A percentile compares a stretch with the other conserved stretches of the same genome.
These are phyloP conservation scores for Elsinoe ampelina DNA, from an alignment of 2,329 filamentous ascomycete species.

Conservation along the genomic window DNA sequence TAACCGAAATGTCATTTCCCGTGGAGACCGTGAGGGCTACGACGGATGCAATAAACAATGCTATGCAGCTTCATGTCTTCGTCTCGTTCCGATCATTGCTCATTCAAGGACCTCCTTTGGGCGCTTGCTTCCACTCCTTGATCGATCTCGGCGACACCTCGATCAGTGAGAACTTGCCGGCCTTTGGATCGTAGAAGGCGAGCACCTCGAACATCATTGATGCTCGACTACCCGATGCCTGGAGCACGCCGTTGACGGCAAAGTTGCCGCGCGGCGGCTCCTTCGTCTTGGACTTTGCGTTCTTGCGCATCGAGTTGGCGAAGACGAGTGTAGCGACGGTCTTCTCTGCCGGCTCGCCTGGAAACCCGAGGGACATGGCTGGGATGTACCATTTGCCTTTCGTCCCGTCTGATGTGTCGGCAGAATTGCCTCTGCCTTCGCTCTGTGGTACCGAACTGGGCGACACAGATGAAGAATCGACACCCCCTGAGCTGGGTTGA, in stretches of 20 bases:
- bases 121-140: slow-evolving; percentile 30
- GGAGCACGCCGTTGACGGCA: slow-evolving; percentile 36
- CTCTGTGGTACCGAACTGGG: not conserved
- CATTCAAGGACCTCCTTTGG: slow-evolving; percentile 31
- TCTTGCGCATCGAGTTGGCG: slow-evolving; percentile 25
- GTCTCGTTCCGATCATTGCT: slow-evolving; percentile 2
- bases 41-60: slow-evolving; percentile 10
- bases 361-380: not conserved
- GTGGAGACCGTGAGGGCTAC: not conserved
- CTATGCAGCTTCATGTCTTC: slow-evolving; percentile 11
- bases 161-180: slow-evolving; percentile 29
- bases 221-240: slow-evolving; percentile 35
- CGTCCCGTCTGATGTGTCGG: not conserved
- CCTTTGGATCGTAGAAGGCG: slow-evolving; percentile 37
- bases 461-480: slow-evolving; percentile 1
- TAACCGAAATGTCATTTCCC: slow-evolving; percentile 8
- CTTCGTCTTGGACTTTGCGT: slow-evolving; percentile 13
- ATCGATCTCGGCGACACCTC: slow-evolving; percentile 23
- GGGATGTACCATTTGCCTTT: slow-evolving; percentile 9
- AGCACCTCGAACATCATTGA: slow-evolving; percentile 36
- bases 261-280: slow-evolving; percentile 38
- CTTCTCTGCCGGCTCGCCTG: slow-evolving; percentile 9
- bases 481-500: slow-evolving; percentile 16
- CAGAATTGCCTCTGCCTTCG: slow-evolving; percentile 1
- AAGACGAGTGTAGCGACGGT: slow-evolving; percentile 11